Evolutionary conservation across 2,329 filamentous ascomycete genomes (phyloP), one percentile per base, ranked within the genome.

Genomic region (Beauveria caledonica): DNA sequence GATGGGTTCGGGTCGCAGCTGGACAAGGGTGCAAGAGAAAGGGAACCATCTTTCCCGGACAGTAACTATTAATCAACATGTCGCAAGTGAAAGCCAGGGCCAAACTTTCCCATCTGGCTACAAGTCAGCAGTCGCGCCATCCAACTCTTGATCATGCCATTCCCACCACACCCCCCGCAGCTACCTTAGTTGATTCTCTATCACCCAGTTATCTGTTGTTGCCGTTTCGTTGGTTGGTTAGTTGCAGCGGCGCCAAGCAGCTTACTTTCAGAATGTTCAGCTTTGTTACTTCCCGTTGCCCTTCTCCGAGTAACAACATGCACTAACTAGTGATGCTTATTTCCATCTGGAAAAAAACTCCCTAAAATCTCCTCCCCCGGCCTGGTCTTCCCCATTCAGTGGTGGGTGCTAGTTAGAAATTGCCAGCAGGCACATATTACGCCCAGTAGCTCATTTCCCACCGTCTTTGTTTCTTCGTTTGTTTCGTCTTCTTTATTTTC

Each of bases 321-420:
- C 52, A 55, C 52, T 27, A 45, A 55, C 52, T 27, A 45, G 44
- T 36, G 33, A 36, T 13, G 39, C 17, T 17, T 21, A 55, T 45
- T 17, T 36, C 45, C 42, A 57, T 49, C 45, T 57, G 49, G 39
- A 39, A 58, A 42, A 40, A 42, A 52, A 39, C 11, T n/a, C 8
- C n/a, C 39, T 25, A 17, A 21, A 55, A 51, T 51, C 46, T 39
- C 45, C 46, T 58, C 46, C 46, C 55, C 54, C 44, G 15, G 54
- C 54, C 54, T 40, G 45, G 45, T 42, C 36, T 46, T 58, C 56
- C 23, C 56, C 46, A 42, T 49, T n/a, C 9, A 42, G 29, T 21
- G 40, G 55, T 51, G 56, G 56, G 36, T 36, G 36, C 46, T 46
- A 58, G 36, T 36, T 46, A 58, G 29, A 58, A 42, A 58, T 51